Evolutionary conservation across 2,329 filamentous ascomycete genomes (phyloP), one percentile per base, ranked within the genome.

Genomic region (Claviceps arundinis): DNA sequence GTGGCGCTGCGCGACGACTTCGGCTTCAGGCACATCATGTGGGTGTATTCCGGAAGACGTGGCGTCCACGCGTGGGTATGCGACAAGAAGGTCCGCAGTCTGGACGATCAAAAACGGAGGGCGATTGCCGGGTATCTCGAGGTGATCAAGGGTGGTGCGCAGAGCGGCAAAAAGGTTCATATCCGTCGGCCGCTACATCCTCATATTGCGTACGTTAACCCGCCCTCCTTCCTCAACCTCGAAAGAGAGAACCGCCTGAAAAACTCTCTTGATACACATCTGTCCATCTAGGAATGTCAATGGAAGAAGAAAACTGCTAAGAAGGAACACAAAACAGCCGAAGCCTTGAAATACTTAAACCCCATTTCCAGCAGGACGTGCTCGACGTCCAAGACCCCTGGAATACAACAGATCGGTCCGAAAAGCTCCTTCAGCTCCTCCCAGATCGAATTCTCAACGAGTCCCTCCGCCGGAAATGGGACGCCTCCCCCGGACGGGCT

Each of bases 21-120:
- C 70, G 93, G 90, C 46, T 98, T 96, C 70, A 83, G 87, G 64
- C 91, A 98, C 68, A 91, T 98, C 62, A 77, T 98, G 68, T 98
- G 93, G 93, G 90, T 98, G 6, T 98, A 98, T 69, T 98, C 93
- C 0, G 93, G 93, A 59, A 85, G 93, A 68, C 82, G 93, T 77
- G 93, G 93, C 72, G 90, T 87, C 34, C 93, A 98, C 81, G 93
- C 93, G 5, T 98, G 93, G 93, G 87, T 98, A 11, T 97, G 91
- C 65, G 93, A 98, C 66, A 87, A 85, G 63, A 83, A 84, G 53
- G 93, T 90, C 0, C 80, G 93, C 53, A 76, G 76, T 37, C 80
- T 98, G 73, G 86, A 95, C 57, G 93, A 98, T 61, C 80, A 85
- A 60, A 89, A 87, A 68, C 80, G 93, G 52, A 82, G 82, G 59